Evolutionary conservation across 2,329 filamentous ascomycete species (phyloP).

Genomic region (Venturia nashicola): DNA sequence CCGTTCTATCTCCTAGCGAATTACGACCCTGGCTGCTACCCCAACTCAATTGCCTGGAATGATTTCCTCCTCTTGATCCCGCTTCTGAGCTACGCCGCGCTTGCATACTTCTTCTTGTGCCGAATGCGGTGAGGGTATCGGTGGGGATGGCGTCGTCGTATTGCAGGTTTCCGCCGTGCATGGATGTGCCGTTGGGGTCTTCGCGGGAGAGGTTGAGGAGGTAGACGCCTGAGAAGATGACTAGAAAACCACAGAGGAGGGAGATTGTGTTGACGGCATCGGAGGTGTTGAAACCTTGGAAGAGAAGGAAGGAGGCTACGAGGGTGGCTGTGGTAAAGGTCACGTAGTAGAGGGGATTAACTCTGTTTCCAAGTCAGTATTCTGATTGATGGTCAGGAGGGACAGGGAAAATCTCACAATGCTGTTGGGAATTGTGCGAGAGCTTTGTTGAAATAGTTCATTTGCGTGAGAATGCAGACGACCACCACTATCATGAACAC

Average conservation of each 20-base stretch:
- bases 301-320: conserved; percentile 89
- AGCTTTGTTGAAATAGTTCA: conserved; percentile 99
- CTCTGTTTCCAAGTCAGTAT: conserved; percentile 38
- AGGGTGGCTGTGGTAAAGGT: conserved; percentile 94
- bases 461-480: conserved; percentile 94
- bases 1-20: conserved; percentile 53
- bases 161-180: conserved; percentile 29
- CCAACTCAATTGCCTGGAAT: conserved; percentile 45
- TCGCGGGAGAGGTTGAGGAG: conserved; percentile 88
- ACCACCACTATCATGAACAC: conserved; percentile 89
- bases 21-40: conserved; percentile 24
- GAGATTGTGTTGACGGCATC: conserved; percentile 87
- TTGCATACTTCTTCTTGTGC: conserved; percentile 91
- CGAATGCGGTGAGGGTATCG: conserved; percentile 77
- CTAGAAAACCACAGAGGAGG: conserved; percentile 80
- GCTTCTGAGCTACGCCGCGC: conserved; percentile 55
- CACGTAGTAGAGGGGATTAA: conserved; percentile 94
- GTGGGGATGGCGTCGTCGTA: conserved; percentile 71
- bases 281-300: conserved; percentile 90
- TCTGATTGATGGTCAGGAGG: neutral
- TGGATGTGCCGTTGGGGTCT: conserved; percentile 68
- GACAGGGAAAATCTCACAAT: conserved; percentile 54
- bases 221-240: conserved; percentile 93
- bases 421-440: conserved; percentile 93
- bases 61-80: conserved; percentile 36